These are phyloP conservation scores for Cucurbita ficifolia DNA, from an alignment of 306 rosid species.

Conservation along the genomic window DNA sequence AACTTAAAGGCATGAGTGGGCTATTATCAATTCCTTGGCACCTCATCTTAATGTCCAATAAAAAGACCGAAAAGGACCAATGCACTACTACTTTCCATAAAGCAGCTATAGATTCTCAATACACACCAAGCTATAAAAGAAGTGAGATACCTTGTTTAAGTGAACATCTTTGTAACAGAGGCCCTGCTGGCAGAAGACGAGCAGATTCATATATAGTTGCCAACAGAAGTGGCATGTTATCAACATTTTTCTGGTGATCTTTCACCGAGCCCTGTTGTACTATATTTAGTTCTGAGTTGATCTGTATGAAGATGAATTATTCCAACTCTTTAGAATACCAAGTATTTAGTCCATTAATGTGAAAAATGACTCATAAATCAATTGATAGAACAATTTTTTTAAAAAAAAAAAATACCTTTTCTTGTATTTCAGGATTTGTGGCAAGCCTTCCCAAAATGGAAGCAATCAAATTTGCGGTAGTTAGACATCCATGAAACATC, in stretches of 20 bases:
- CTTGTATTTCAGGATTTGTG: conserved; percentile 46
- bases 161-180: conserved; percentile 75
- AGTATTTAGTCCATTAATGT: background rate
- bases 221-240: conserved; percentile 51
- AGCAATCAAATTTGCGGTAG: conserved; percentile 44
- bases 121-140: background rate
- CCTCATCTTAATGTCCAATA: background rate
- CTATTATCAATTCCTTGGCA: background rate
- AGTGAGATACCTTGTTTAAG: conserved; percentile 38
- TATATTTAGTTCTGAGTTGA: conserved; percentile 40
- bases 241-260: conserved; percentile 30
- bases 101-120: background rate
- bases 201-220: conserved; percentile 69
- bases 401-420: conserved; percentile 31
- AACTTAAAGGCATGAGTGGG: background rate
- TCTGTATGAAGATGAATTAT: conserved; percentile 28
- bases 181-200: conserved; percentile 54
- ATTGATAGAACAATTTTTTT: background rate
- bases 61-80: background rate
- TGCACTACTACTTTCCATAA: background rate
- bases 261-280: conserved; percentile 22
- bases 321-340: background rate
- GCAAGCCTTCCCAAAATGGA: conserved; percentile 43
- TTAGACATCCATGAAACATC: conserved; percentile 72
- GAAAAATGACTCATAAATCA: background rate